Conservation (phyloP, 2,329 filamentous ascomycete species). For the Phialophora chinensis region DNA sequence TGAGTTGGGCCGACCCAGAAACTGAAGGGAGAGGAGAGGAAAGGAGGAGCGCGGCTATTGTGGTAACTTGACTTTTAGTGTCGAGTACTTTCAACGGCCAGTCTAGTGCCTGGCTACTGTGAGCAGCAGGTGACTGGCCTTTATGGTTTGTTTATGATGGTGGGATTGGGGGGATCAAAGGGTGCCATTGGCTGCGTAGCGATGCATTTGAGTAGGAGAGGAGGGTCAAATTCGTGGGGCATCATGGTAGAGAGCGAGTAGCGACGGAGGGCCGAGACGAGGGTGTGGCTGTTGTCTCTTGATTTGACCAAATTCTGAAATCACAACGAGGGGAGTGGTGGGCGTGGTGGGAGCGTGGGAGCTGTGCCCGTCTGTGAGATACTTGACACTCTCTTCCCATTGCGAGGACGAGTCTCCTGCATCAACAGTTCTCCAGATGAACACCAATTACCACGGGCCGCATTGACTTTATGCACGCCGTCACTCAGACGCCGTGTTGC, state of each 20-base stretch:
- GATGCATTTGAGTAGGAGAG: constrained; percentile 5
- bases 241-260: constrained; percentile 15
- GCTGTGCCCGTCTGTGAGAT: constrained; percentile 1
- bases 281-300: constrained; percentile 15
- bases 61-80: constrained; percentile 4
- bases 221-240: constrained; percentile 26
- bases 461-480: constrained; percentile 10
- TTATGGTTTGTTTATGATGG: not conserved
- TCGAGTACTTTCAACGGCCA: constrained; percentile 12
- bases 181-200: constrained; percentile 21
- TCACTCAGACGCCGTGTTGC: constrained; percentile 7
- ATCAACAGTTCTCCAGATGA: not conserved
- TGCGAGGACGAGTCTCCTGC: not conserved
- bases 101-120: constrained; percentile 31
- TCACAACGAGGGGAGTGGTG: not conserved
- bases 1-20: constrained; percentile 15
- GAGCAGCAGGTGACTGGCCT: constrained; percentile 21
- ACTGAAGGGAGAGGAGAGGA: not conserved
- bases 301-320: constrained; percentile 13
- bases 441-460: constrained; percentile 1
- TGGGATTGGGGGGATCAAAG: not conserved
- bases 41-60: constrained; percentile 34
- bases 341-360: not conserved
- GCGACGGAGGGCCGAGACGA: constrained; percentile 2
- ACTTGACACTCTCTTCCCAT: not conserved